Base-by-base conservation (phyloP, 352 stramenopile species). In the Phytophthora podocarpi region DNA sequence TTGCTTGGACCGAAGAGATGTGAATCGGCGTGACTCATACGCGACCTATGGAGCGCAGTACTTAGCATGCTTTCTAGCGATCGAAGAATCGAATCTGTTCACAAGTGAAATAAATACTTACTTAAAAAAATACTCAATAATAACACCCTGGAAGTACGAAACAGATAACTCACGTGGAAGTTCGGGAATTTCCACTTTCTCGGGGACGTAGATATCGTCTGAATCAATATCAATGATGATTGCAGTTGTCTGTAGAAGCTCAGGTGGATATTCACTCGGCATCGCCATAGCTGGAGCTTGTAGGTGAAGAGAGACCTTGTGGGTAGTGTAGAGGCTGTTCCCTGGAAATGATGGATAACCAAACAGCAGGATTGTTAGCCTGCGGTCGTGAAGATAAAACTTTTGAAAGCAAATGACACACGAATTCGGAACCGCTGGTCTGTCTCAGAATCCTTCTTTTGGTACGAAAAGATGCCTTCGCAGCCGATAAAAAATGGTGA, bases 321-420 rank as follows among this genome's bases (percentile, higher is more conserved):
- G 78, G 0, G 78, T 62, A n/a, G 80, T 91, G 66, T 90, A 91
- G 13, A 91, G 63, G 21, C 78, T 88, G 64, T 87, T 85, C 13
- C 75, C 83, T 93, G 49, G 36, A 31, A 42, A 26, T 15, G 18
- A 27, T 47, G 43, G 40, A 57, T 13, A 62, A 37, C 1, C 5
- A 28, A 53, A 53, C n/a, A n/a, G n/a, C n/a, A 1, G 23, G 23
- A 45, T 24, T 47, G 15, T 43, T 28, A 56, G 37, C 32, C 9
- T 32, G n/a, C n/a, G n/a, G n/a, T n/a, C n/a, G n/a, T n/a, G n/a
- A n/a, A n/a, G n/a, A n/a, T n/a, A n/a, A n/a, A n/a, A 23, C 21
- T 37, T 10, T 20, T 5, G 63, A 39, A 48, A n/a, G 30, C 31
- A 30, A 11, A 51, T 36, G 13, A 65, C 74, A 28, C 59, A 92